Base-by-base conservation (phyloP, 1,139 yeast species). In the Protomyces inouyei region DNA sequence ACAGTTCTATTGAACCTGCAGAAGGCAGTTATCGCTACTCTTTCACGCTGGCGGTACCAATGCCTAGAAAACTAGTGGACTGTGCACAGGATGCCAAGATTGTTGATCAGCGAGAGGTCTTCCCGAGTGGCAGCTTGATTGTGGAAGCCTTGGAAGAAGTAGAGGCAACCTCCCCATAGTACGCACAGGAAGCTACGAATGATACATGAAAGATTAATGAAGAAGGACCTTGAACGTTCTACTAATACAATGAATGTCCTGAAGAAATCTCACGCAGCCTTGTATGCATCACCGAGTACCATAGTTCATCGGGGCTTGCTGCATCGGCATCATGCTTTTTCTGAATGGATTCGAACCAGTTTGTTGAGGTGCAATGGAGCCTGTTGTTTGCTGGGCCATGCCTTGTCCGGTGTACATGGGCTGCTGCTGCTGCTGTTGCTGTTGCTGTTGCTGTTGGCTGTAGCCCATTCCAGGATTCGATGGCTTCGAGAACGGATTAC, bases 111-210 rank as follows among this genome's bases (percentile, higher is more conserved):
- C 72, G 74, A 14, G 72, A 77, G 5, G 75, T 86, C 3, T 84
- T 78, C 77, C 90, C 90, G 3, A 83, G 79, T 64, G 91, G 89
- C 2, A 84, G 81, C 68, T 72, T 85, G 57, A 74, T 85, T 4
- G 82, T 84, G 53, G 88, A 85, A 70, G 73, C 71, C 21, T 76
- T 73, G 12, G 78, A 75, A 4, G 76, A 75, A 5, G 65, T 43
- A 46, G 53, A 51, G 43, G 9, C 18, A 12, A 23, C 52, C 16
- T n/a, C 8, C 16, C 18, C 46, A 9, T 40, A n/a, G 46, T 40
- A 40, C 18, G 52, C 28, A 14, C 23, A 18, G 18, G 18, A 46
- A 46, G 52, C 9, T 46, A 46, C 23, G 18, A 40, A n/a, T 18
- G 16, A 18, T 18, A 40, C 16, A 40, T 18, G 46, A 51, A 25